A percentile compares a stretch with the other conserved stretches of the same genome.
Evolutionary conservation across 2,329 filamentous ascomycete species (phyloP).

Genomic region (Exophiala oligosperma): DNA sequence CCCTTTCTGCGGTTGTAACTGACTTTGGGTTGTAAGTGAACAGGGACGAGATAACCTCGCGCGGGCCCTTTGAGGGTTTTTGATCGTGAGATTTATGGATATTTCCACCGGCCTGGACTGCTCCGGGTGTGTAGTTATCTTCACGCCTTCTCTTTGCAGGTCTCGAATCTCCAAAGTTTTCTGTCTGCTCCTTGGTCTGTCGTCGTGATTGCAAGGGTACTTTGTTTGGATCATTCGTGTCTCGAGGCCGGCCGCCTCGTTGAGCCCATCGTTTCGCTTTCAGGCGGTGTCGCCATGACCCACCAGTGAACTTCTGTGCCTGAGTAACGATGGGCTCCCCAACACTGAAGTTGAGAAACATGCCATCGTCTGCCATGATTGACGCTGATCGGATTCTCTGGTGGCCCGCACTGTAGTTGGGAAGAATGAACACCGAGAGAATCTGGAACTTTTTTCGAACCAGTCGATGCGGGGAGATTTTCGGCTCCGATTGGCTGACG

Average conservation of each 20-base stretch:
- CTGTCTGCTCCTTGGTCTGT: constrained; percentile 29
- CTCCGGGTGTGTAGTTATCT: constrained; percentile 38
- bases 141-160: constrained; percentile 44
- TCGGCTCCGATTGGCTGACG: constrained; percentile 18
- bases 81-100: constrained; percentile 9
- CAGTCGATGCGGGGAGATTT: constrained; percentile 6
- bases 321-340: constrained; percentile 64
- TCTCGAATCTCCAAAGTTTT: constrained; percentile 33
- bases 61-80: constrained; percentile 31
- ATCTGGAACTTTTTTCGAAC: constrained; percentile 10
- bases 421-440: background rate
- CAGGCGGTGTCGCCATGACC: constrained; percentile 87
- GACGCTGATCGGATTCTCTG: background rate
- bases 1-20: constrained; percentile 38
- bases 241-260: constrained; percentile 46
- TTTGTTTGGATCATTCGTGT: constrained; percentile 12
- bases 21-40: constrained; percentile 89
- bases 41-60: constrained; percentile 80
- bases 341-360: constrained; percentile 90
- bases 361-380: constrained; percentile 78
- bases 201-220: constrained; percentile 11
- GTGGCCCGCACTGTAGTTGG: background rate
- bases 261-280: constrained; percentile 70
- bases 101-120: constrained; percentile 11
- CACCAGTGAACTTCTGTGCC: constrained; percentile 71